phyloP scores from a whole-genome alignment of 2,329 filamentous ascomycete genomes.

The Penicillium sp. region DNA sequence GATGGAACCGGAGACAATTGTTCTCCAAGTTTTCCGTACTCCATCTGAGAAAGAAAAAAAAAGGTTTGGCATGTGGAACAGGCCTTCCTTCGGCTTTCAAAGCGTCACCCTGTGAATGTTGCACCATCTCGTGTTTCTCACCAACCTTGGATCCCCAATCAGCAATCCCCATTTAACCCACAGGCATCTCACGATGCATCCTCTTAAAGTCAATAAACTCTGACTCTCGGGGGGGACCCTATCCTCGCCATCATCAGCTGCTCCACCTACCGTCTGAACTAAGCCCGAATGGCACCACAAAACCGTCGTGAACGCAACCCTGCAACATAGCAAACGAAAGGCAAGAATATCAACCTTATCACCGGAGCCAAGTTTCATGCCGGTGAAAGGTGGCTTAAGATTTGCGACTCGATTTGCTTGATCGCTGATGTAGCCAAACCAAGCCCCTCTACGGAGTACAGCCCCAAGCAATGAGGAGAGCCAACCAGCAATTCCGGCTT shows the following conservation, averaged over 20 bases:
- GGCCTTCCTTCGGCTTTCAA: conserved; percentile 10
- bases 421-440: not conserved
- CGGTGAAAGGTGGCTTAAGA: not conserved
- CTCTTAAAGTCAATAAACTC: not conserved
- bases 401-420: not conserved
- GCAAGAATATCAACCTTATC: not conserved
- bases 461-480: not conserved
- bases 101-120: conserved; percentile 18
- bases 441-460: not conserved
- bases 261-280: not conserved
- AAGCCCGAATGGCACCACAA: not conserved
- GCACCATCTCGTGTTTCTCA: conserved; percentile 23
- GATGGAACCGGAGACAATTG: not conserved
- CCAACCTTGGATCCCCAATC: not conserved
- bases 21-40: not conserved
- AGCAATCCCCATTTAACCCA: not conserved
- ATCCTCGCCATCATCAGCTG: not conserved
- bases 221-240: not conserved
- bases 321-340: not conserved
- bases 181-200: not conserved
- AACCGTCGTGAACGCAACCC: not conserved
- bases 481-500: not conserved
- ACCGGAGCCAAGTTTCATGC: conserved; percentile 4
- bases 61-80: conserved; percentile 19
- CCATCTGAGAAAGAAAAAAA: not conserved